Percentiles rank a stretch among this genome's conserved stretches.
Evolutionary conservation across 2,329 filamentous ascomycete genomes (phyloP).

Genomic region (Colletotrichum liriopes): DNA sequence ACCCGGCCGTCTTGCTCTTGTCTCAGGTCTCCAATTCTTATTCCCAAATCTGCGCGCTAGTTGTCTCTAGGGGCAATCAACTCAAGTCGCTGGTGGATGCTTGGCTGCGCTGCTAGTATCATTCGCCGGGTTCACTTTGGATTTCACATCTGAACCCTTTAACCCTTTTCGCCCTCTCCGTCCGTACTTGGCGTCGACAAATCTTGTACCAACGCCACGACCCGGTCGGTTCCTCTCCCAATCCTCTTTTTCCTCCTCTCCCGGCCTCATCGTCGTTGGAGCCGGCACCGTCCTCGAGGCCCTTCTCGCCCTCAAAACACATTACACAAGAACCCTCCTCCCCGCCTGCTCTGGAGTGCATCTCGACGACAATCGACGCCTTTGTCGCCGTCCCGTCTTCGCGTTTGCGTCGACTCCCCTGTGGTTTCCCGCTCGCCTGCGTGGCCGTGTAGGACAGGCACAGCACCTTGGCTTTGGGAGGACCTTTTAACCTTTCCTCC

Average conservation of each 20-base stretch:
- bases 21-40: constrained; percentile 37
- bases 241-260: constrained; percentile 1
- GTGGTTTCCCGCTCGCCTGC: constrained; percentile 25
- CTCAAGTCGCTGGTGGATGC: constrained; percentile 23
- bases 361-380: constrained; percentile 12
- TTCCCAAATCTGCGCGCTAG: constrained; percentile 35
- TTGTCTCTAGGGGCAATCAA: constrained; percentile 38
- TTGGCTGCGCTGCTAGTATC: constrained; percentile 37
- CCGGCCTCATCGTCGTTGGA: constrained; percentile 21
- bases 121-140: constrained; percentile 28
- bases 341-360: not conserved
- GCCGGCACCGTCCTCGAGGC: not conserved
- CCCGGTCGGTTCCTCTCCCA: constrained; percentile 6
- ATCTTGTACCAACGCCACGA: constrained; percentile 36
- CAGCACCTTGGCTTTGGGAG: constrained; percentile 20
- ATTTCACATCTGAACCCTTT: constrained; percentile 33
- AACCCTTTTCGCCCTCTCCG: constrained; percentile 1
- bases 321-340: not conserved
- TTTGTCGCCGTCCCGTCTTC: constrained; percentile 17
- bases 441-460: constrained; percentile 30
- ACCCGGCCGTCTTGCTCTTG: constrained; percentile 29
- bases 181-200: constrained; percentile 36
- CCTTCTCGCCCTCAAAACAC: constrained; percentile 4
- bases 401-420: constrained; percentile 31
- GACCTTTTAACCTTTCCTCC: constrained; percentile 32